Conservation (phyloP, 768 basidiomycete species). For the Suillus bovinus region DNA sequence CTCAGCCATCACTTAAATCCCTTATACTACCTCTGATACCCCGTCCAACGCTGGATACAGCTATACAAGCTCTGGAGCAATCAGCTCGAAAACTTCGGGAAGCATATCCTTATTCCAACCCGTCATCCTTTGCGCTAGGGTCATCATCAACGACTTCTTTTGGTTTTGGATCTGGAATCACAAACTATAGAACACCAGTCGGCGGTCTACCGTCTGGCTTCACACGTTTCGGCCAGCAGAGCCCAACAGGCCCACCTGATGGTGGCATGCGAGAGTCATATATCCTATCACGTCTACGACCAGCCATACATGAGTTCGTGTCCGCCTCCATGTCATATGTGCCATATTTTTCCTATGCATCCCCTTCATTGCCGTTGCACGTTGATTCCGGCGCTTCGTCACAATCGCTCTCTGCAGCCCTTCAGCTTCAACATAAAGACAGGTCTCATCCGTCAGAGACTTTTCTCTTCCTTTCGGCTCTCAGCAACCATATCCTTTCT, state of each 20-base stretch:
- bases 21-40: slow-evolving; percentile 77
- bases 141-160: slow-evolving; percentile 33
- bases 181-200: slow-evolving; percentile 16
- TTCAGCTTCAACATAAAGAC: slow-evolving; percentile 58
- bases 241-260: slow-evolving; percentile 23
- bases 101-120: slow-evolving; percentile 79
- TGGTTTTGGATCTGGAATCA: slow-evolving; percentile 31
- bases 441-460: slow-evolving; percentile 75
- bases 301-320: slow-evolving; percentile 75
- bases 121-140: slow-evolving; percentile 32
- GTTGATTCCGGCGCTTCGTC: slow-evolving; percentile 27
- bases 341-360: slow-evolving; percentile 73
- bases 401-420: slow-evolving; percentile 42
- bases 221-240: slow-evolving; percentile 29
- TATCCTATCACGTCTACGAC: slow-evolving; percentile 70
- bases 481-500: slow-evolving; percentile 66
- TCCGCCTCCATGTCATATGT: slow-evolving; percentile 79
- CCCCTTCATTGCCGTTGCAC: slow-evolving; percentile 10
- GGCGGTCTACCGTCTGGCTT: slow-evolving; percentile 33
- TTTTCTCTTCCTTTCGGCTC: slow-evolving; percentile 65
- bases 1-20: slow-evolving; percentile 71
- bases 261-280: slow-evolving; percentile 81
- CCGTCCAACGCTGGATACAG: slow-evolving; percentile 78
- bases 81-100: slow-evolving; percentile 76
- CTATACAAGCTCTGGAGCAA: slow-evolving; percentile 63